Evolutionary conservation across 2,329 filamentous ascomycete species (phyloP).

Genomic region (Cyclaneusma minus): DNA sequence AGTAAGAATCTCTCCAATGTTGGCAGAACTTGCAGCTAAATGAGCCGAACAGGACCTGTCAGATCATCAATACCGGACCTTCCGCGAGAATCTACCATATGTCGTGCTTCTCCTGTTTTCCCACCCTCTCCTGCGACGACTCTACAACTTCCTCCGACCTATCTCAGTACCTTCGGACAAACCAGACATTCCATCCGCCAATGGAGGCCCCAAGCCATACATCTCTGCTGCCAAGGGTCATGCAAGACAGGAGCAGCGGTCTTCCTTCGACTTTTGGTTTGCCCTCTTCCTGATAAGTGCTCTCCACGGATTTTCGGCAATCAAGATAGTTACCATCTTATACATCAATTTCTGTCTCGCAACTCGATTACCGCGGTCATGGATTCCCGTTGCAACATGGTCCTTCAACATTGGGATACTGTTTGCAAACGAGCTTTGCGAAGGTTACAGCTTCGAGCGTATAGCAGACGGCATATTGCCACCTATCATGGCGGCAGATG

Average conservation of each 20-base stretch:
- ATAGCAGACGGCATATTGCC: slow-evolving; percentile 39
- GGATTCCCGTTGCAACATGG: slow-evolving; percentile 70
- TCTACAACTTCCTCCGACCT: slow-evolving; percentile 41
- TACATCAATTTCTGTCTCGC: slow-evolving; percentile 70
- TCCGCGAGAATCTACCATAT: slow-evolving; percentile 74
- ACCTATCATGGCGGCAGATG: not conserved
- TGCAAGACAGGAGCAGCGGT: slow-evolving; percentile 48
- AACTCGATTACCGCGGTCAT: slow-evolving; percentile 51
- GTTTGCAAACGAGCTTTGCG: slow-evolving; percentile 76
- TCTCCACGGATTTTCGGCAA: slow-evolving; percentile 70
- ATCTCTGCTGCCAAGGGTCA: slow-evolving; percentile 29
- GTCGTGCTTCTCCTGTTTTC: slow-evolving; percentile 57
- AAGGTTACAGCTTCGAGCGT: slow-evolving; percentile 58
- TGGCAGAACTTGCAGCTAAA: slow-evolving; percentile 1
- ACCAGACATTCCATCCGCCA: not conserved
- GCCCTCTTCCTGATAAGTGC: slow-evolving; percentile 62
- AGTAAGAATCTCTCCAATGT: slow-evolving; percentile 29
- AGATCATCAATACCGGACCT: slow-evolving; percentile 73
- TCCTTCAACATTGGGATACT: slow-evolving; percentile 72
- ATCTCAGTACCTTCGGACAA: slow-evolving; percentile 4
- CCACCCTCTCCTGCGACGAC: slow-evolving; percentile 63
- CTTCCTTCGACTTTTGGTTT: slow-evolving; percentile 72
- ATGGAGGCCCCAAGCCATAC: slow-evolving; percentile 18
- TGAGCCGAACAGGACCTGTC: slow-evolving; percentile 55
- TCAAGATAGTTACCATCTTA: slow-evolving; percentile 72